A percentile compares a stretch with the other conserved stretches of the same genome.
Evolutionary conservation across 352 stramenopile genomes (phyloP).

Genomic region (Globisporangium heterothallicum): DNA sequence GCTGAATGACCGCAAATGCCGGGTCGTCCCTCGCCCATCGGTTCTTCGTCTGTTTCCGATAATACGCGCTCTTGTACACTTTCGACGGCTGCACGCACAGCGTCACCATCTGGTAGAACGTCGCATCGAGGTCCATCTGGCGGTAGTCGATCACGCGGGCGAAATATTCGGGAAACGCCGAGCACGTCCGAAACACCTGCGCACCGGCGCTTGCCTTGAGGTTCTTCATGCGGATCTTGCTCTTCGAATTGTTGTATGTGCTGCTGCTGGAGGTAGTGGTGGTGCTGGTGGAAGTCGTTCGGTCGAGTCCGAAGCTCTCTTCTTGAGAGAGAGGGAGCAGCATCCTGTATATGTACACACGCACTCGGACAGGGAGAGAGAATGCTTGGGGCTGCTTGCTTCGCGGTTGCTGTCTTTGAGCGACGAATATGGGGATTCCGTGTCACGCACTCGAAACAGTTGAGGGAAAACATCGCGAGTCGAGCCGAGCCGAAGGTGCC

Average conservation of each 20-base stretch:
- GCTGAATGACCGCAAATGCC: conserved; percentile 95
- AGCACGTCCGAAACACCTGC: conserved; percentile 71
- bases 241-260: conserved; percentile 2
- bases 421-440: conserved; percentile 1
- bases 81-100: conserved; percentile 80
- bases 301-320: conserved; percentile 11
- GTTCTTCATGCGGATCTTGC: conserved; percentile 15
- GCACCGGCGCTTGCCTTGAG: conserved; percentile 26
- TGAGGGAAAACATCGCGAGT: background rate
- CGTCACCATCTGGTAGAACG: conserved; percentile 88
- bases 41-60: conserved; percentile 96
- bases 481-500: background rate
- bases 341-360: background rate
- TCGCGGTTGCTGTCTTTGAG: background rate
- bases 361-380: background rate
- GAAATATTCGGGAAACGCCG: conserved; percentile 79
- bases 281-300: background rate
- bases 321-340: conserved; percentile 20
- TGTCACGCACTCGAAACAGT: background rate
- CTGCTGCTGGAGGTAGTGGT: background rate
- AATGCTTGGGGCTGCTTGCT: background rate
- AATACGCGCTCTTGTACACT: conserved; percentile 86
- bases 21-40: conserved; percentile 97
- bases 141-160: conserved; percentile 71
- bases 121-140: conserved; percentile 87